phyloP scores from a whole-genome alignment of 2,329 filamentous ascomycete species.

The Grosmannia huntii region DNA sequence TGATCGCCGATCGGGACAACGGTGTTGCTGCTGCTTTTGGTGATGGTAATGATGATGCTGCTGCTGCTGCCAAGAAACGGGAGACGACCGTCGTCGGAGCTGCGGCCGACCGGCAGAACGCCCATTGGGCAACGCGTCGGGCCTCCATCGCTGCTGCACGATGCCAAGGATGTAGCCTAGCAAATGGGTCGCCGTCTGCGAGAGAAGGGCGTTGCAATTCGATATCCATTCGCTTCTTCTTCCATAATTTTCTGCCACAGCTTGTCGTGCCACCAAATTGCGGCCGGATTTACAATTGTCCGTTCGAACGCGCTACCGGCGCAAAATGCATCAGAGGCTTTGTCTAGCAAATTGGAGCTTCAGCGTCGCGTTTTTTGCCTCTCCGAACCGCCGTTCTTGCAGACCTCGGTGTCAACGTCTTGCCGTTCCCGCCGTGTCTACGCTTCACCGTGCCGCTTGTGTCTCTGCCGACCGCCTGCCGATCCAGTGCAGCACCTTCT shows the following conservation, averaged over 20 bases:
- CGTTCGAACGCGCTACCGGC: constrained; percentile 2
- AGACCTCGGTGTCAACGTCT: neutral
- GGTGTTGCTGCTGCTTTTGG: neutral
- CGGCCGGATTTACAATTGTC: constrained; percentile 6
- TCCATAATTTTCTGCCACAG: neutral
- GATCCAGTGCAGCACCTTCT: neutral
- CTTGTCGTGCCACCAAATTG: constrained; percentile 1
- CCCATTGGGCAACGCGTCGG: neutral
- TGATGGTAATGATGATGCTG: neutral
- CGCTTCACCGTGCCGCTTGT: neutral
- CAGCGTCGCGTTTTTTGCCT: neutral
- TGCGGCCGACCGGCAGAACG: neutral
- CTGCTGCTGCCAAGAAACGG: neutral
- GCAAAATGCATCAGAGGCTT: neutral
- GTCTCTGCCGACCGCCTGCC: neutral
- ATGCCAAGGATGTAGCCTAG: too few relatives aligned
- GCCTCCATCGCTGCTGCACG: neutral
- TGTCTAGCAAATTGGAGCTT: neutral
- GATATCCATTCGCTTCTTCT: neutral
- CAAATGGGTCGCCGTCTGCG: too few relatives aligned
- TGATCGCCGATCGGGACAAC: neutral
- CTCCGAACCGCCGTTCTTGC: neutral
- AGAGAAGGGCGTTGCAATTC: too few relatives aligned
- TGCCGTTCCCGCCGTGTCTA: too few relatives aligned
- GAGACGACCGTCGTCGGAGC: neutral